phyloP scores from a whole-genome alignment of 192 early-diverging fungal species.

The Radiomyces spectabilis region DNA sequence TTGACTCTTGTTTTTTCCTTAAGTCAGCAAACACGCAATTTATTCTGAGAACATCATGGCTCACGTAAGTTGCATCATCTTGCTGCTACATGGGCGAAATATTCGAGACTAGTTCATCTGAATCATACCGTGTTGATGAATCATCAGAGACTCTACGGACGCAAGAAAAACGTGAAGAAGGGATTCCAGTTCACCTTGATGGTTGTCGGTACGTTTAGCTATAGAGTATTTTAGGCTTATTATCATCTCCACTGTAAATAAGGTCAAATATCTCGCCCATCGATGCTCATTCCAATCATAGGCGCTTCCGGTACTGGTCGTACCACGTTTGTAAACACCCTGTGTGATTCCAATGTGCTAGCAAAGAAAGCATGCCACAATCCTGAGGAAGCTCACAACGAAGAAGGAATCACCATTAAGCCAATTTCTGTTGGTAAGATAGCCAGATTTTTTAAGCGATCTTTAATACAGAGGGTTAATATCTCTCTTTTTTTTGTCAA shows the following conservation, averaged over 20 bases:
- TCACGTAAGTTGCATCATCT: neutral
- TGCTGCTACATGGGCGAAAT: neutral
- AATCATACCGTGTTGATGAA: conserved; percentile 5
- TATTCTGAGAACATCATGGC: neutral
- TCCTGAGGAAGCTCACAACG: conserved; percentile 72
- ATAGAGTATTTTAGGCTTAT: neutral
- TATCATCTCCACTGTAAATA: neutral
- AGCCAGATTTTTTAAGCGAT: too few species aligned
- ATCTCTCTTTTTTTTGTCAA: neutral
- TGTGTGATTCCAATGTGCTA: conserved; percentile 79
- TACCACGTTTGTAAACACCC: conserved; percentile 97
- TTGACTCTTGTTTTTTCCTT: neutral
- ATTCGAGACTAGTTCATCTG: neutral
- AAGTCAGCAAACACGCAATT: neutral
- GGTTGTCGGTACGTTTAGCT: conserved; percentile 81
- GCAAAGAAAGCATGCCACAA: conserved; percentile 54
- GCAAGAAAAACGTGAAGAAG: conserved; percentile 94
- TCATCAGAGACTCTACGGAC: conserved; percentile 50
- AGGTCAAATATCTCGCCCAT: too few species aligned
- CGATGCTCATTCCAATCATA: too few species aligned
- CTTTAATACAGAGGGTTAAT: too few species aligned
- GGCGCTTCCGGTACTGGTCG: conserved; percentile 95
- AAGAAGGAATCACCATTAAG: conserved; percentile 85
- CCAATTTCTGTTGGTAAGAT: conserved; percentile 63
- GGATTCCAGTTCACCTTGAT: conserved; percentile 96